Evolutionary conservation across 106 monocot genomes (phyloP).

Genomic region (Phalaenopsis aphrodite): DNA sequence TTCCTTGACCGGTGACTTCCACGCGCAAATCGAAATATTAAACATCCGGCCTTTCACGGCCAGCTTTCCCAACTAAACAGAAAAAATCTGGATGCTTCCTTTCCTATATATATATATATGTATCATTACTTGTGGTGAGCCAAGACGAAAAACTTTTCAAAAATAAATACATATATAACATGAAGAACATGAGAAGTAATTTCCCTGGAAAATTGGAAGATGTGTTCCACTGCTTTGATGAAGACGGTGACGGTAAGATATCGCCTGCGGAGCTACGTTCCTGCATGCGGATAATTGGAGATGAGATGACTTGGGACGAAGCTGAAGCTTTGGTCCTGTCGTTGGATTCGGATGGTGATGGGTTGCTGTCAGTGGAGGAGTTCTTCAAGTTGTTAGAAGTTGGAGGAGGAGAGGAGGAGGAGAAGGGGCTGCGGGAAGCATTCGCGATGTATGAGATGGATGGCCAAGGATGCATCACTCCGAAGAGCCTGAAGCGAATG

Average conservation of each 20-base stretch:
- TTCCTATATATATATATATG: no score
- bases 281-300: conserved; percentile 19
- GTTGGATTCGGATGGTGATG: conserved; percentile 37
- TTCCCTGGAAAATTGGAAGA: background rate
- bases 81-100: no score
- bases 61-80: no score
- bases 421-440: conserved; percentile 37
- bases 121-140: no score
- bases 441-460: conserved; percentile 37
- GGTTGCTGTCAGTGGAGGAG: conserved; percentile 10
- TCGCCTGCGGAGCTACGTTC: conserved; percentile 33
- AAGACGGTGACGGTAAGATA: conserved; percentile 46
- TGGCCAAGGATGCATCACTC: conserved; percentile 27
- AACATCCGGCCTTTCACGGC: no score
- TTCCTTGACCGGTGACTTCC: no score
- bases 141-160: no score
- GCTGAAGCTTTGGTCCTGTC: conserved; percentile 22
- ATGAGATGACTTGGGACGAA: conserved; percentile 27
- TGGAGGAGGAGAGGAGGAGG: conserved; percentile 24
- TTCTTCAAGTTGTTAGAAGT: conserved; percentile 11
- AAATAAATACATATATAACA: no score
- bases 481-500: conserved; percentile 13
- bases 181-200: no score
- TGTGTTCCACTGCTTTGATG: conserved; percentile 28
- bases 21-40: no score